phyloP scores from a whole-genome alignment of 2,329 filamentous ascomycete species.

The Neofusicoccum ribis region DNA sequence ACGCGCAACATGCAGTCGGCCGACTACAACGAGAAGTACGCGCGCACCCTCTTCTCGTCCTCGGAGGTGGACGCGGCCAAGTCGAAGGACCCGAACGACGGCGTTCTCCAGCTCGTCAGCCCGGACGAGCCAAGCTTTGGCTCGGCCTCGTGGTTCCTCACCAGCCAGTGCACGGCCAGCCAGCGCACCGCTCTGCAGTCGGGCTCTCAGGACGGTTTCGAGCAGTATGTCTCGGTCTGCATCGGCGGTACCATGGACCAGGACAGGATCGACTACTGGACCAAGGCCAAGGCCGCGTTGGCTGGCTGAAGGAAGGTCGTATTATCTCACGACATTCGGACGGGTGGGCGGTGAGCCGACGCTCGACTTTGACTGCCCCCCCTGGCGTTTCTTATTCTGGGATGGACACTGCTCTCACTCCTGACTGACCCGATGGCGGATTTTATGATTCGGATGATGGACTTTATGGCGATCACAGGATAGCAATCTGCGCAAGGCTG shows the following conservation, averaged over 20 bases:
- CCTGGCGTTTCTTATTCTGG: not conserved
- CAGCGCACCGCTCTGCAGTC: constrained; percentile 47
- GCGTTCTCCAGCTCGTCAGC: constrained; percentile 54
- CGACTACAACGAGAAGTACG: constrained; percentile 57
- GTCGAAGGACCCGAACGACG: constrained; percentile 37
- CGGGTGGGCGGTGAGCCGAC: not conserved
- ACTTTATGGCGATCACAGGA: not conserved
- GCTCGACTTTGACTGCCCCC: not conserved
- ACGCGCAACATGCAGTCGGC: constrained; percentile 68
- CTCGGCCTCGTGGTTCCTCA: constrained; percentile 62
- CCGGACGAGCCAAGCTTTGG: constrained; percentile 56
- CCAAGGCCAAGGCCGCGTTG: constrained; percentile 12
- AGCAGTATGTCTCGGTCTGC: constrained; percentile 48
- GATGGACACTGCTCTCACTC: not conserved
- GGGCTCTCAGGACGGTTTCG: constrained; percentile 53
- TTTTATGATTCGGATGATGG: not conserved
- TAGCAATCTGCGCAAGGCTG: not conserved
- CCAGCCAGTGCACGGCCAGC: constrained; percentile 51
- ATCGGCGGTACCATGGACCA: constrained; percentile 18
- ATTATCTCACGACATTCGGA: not conserved
- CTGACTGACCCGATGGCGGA: not conserved
- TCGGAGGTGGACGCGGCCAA: constrained; percentile 31
- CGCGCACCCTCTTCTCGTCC: constrained; percentile 44
- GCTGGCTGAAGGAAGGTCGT: not conserved
- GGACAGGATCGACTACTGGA: constrained; percentile 13